A percentile compares a stretch with the other conserved stretches of the same genome.
Conservation (phyloP, 371 early-diverging fungal genomes). For the Apophysomyces trapeziformis region DNA sequence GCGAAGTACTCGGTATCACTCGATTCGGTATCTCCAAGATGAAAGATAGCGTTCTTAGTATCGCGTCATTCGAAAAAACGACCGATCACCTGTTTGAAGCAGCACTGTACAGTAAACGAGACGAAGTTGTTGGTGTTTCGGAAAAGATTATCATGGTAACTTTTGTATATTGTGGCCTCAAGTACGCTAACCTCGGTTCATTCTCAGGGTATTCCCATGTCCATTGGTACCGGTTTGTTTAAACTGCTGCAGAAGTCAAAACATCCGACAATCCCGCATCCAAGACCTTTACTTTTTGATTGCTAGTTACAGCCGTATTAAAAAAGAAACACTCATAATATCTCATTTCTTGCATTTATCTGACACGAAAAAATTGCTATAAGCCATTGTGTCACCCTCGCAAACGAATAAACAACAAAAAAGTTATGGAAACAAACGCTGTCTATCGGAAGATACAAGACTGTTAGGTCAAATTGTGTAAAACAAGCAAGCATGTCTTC, state of each 20-base stretch:
- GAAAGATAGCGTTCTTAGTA: conserved; percentile 99
- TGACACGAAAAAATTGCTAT: too few species aligned
- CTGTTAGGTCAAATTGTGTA: too few species aligned
- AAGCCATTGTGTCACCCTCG: too few species aligned
- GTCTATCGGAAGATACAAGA: too few species aligned
- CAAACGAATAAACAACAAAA: too few species aligned
- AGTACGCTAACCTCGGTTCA: too few species aligned
- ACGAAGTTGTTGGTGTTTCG: conserved; percentile 95
- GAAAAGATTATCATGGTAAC: conserved; percentile 97
- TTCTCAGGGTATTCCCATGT: conserved; percentile 87
- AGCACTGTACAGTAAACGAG: conserved; percentile 91
- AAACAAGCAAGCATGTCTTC: too few species aligned
- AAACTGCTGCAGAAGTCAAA: conserved; percentile 79
- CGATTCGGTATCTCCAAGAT: conserved; percentile 99
- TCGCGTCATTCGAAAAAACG: conserved; percentile 99
- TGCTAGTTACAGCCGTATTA: conserved; percentile 1
- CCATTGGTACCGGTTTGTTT: conserved; percentile 97
- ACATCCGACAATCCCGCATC: conserved; percentile 56
- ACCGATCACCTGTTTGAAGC: conserved; percentile 99
- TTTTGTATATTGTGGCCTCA: too few species aligned
- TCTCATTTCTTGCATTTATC: conserved; percentile 1
- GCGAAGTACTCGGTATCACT: conserved; percentile 98
- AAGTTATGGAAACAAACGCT: too few species aligned
- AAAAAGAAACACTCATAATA: conserved; percentile 2
- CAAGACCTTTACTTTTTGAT: conserved; percentile 70